Conservation (phyloP, 2,329 filamentous ascomycete species). For the Coniochaeta pulveracea region DNA sequence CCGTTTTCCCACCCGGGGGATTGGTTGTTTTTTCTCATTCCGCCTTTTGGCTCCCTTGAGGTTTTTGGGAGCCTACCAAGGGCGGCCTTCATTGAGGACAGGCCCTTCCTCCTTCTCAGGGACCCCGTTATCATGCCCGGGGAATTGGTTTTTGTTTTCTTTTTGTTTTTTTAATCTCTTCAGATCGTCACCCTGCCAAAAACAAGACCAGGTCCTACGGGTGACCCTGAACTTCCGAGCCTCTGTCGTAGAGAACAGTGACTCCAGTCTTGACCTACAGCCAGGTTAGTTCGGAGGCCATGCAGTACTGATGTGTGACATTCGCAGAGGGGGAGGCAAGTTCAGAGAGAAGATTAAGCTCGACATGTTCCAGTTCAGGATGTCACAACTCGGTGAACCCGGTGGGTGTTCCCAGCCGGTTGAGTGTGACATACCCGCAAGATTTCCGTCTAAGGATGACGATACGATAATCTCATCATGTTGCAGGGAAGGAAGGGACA, state of each 20-base stretch:
- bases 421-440: slow-evolving; percentile 14
- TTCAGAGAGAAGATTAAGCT: slow-evolving; percentile 4
- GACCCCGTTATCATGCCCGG: too few relatives aligned
- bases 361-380: slow-evolving; percentile 1
- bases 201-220: neutral
- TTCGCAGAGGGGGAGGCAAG: neutral
- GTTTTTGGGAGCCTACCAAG: too few relatives aligned
- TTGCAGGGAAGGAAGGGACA: slow-evolving; percentile 5
- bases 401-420: slow-evolving; percentile 15
- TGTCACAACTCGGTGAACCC: slow-evolving; percentile 14
- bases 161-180: neutral
- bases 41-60: neutral
- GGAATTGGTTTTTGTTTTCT: neutral
- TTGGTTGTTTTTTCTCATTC: neutral
- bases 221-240: neutral
- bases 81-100: neutral
- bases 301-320: neutral
- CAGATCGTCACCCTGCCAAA: too few relatives aligned
- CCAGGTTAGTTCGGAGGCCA: neutral
- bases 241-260: neutral
- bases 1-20: neutral
- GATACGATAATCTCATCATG: slow-evolving; percentile 84
- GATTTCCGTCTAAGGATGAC: slow-evolving; percentile 93
- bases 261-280: neutral
- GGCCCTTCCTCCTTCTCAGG: neutral